phyloP scores from a whole-genome alignment of 208 protist genomes.

The Leishmania major region DNA sequence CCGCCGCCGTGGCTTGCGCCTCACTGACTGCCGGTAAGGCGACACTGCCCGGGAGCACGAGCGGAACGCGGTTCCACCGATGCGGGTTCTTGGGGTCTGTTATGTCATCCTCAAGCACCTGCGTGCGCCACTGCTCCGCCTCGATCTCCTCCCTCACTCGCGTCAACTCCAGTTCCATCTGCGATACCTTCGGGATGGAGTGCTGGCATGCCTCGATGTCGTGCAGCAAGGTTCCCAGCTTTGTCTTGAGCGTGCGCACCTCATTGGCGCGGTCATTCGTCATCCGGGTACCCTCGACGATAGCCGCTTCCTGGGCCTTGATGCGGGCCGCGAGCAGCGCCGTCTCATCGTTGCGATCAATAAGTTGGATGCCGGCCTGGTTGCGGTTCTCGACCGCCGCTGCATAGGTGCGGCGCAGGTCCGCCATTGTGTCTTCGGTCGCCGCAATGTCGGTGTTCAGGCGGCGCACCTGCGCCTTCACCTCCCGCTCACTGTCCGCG shows the following conservation, averaged over 20 bases:
- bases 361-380: conserved; percentile 95
- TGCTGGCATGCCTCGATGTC: conserved; percentile 81
- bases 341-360: conserved; percentile 97
- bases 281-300: conserved; percentile 85
- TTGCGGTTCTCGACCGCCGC: conserved; percentile 91
- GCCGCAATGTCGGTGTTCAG: conserved; percentile 91
- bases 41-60: neutral
- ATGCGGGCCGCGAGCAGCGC: conserved; percentile 94
- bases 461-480: conserved; percentile 91
- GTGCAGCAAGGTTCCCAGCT: conserved; percentile 82
- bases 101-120: conserved; percentile 84
- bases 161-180: conserved; percentile 84
- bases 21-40: neutral
- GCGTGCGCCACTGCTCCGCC: conserved; percentile 80
- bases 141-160: conserved; percentile 79
- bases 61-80: conserved; percentile 65
- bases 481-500: conserved; percentile 65
- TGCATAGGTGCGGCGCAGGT: conserved; percentile 87
- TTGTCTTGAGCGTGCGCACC: conserved; percentile 63
- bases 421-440: conserved; percentile 88
- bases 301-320: conserved; percentile 92
- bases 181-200: conserved; percentile 78
- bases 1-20: neutral
- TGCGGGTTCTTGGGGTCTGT: conserved; percentile 85
- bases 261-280: conserved; percentile 81